Base-by-base conservation (phyloP, 2,329 filamentous ascomycete genomes). In the Penicillium rolfsii region DNA sequence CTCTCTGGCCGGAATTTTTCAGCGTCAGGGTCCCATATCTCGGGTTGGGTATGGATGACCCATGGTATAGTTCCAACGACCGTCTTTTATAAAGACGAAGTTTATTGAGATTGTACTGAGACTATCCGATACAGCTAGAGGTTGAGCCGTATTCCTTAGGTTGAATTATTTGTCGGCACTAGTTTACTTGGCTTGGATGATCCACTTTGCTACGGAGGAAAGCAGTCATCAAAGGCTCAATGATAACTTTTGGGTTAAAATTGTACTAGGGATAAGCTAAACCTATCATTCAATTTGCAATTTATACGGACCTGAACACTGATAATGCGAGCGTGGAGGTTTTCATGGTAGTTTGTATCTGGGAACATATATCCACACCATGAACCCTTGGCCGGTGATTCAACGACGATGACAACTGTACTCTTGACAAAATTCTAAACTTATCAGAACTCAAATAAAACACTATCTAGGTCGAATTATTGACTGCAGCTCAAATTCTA, bases 1-100 rank as follows among this genome's bases (percentile, higher is more conserved):
- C 48, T 33, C 48, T 50, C 48, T 33, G 30, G 48, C 19, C 48
- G 48, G 14, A 50, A 50, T 28, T 50, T 30, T 14, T 50, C 48
- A 30, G 28, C 48, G 9, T 50, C 48, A 2, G 48, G 30, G 28
- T 30, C 48, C 46, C 48, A 50, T 35, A 50, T 50, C 48, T 50
- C 48, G 8, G 48, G 48, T 1, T 35, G n/a, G 4, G 48, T 50
- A 50, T 50, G 28, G n/a, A 50, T 50, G 4, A 50, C 48, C 48
- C 48, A 50, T 19, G 48, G 48, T 9, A 35, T 50, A 35, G 48
- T 50, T 35, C 48, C 48, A 50, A 50, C 48, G 9, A 50, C 48
- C 30, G 48, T 50, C 48, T 50, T 50, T 30, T 50, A 3, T 1
- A 4, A 50, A 19, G 6, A 35, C 19, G 1, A 22, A 22, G 19